A percentile compares a stretch with the other conserved stretches of the same genome.
These are phyloP conservation scores for Heliosperma pusillum DNA, from an alignment of 148 eudicot genomes.

Conservation along the genomic window DNA sequence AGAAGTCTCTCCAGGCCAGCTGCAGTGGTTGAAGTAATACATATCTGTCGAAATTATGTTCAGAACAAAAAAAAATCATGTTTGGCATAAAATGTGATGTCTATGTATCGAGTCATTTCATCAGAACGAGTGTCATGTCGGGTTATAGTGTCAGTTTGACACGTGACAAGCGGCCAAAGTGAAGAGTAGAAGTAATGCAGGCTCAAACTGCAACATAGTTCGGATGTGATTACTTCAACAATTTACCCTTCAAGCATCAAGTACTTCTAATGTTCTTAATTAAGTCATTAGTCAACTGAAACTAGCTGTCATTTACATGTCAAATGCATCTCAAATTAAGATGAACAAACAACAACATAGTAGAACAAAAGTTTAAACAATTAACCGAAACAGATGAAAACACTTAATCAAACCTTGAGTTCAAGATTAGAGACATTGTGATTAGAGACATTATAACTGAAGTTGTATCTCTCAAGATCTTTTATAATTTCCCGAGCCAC, in stretches of 20 bases:
- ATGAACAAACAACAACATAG: background rate
- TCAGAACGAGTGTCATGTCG: background rate
- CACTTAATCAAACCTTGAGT: constrained; percentile 11
- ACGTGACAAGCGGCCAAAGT: background rate
- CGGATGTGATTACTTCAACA: too few relatives aligned
- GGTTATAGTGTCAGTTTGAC: background rate
- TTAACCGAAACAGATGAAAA: background rate
- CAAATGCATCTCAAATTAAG: background rate
- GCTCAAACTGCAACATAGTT: background rate
- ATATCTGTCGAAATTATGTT: constrained; percentile 35
- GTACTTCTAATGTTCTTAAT: background rate
- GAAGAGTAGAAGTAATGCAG: background rate
- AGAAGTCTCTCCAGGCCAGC: constrained; percentile 71
- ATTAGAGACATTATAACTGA: constrained; percentile 1
- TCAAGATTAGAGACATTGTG: background rate
- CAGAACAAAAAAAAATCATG: too few relatives aligned
- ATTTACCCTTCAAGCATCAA: too few relatives aligned
- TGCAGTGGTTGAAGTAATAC: constrained; percentile 76
- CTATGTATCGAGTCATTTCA: background rate
- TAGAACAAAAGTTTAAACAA: too few relatives aligned
- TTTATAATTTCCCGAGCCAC: background rate
- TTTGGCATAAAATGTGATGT: too few relatives aligned
- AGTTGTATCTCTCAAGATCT: constrained; percentile 5
- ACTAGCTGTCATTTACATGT: background rate
- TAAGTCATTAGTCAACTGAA: background rate